Evolutionary conservation across 306 rosid genomes (phyloP), one percentile per base, ranked within the genome.

Genomic region (Luffa acutangula): DNA sequence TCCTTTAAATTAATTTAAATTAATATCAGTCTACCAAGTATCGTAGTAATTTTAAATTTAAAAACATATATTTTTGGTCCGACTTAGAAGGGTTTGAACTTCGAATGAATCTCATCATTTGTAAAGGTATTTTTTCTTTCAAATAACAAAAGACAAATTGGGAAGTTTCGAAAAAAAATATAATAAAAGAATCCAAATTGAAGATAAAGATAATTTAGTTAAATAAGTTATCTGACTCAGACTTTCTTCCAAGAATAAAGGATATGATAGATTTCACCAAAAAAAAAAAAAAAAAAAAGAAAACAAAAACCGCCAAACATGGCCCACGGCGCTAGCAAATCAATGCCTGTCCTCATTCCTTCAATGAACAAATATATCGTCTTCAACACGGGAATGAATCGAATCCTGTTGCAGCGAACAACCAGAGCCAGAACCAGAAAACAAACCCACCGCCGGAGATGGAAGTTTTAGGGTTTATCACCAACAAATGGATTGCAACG

Each of bases 401-500:
- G 3, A 4, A 8, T 17, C 9, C 18, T 37, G 21, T 18, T 3
- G 0, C 51, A 1, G 18, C 49, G 33, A 67, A n/a, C n/a, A n/a
- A n/a, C n/a, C n/a, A 43, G 8, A 67, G 18, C 3, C 15, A 66
- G 8, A 41, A 0, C 33, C 51, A 66, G 33, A 4, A 18, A 52
- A 13, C 17, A 7, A 48, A 34, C 41, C 46, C 7, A 58, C n/a
- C 75, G 25, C 41, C 42, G 36, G 7, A 81, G 49, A 82, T 86
- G 89, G 39, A 79, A 9, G 3, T 2, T 12, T 12, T 6, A 5
- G 14, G 6, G 9, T 14, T 31, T 51, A 42, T 88, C 31, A 79
- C 83, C 59, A 89, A 83, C 79, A 89, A 87, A 45, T 95, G 98
- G 97, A 72, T 85, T 0, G 88, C 92, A 0, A 90, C 89, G 1